Percentiles rank a stretch among this genome's conserved stretches.
These are phyloP conservation scores for Epithele typhae DNA, from an alignment of 768 basidiomycete species.

Conservation along the genomic window DNA sequence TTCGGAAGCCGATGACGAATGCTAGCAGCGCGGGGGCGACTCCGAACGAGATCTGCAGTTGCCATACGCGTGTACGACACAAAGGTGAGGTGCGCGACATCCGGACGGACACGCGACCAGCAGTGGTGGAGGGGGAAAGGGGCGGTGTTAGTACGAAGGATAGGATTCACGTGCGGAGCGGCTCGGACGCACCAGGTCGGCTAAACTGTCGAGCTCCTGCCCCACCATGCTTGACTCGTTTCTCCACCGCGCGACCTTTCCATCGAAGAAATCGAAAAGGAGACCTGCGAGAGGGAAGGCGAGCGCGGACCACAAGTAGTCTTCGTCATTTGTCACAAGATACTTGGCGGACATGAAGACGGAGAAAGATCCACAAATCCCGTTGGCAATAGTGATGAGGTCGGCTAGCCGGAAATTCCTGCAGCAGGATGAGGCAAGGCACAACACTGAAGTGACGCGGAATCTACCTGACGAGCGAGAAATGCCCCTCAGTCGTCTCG, in stretches of 20 bases:
- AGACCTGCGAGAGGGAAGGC: constrained; percentile 87
- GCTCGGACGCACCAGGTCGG: constrained; percentile 79
- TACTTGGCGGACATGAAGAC: constrained; percentile 92
- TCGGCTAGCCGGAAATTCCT: constrained; percentile 98
- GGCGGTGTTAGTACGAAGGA: background rate
- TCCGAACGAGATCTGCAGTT: constrained; percentile 86
- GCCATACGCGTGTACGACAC: background rate
- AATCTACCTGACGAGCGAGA: constrained; percentile 87
- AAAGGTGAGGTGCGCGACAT: background rate
- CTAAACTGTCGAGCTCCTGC: constrained; percentile 95
- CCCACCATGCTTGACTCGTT: constrained; percentile 94
- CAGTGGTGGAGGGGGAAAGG: background rate
- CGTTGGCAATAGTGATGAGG: constrained; percentile 98
- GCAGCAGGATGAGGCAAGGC: constrained; percentile 1
- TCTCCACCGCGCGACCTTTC: constrained; percentile 96
- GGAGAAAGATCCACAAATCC: constrained; percentile 94
- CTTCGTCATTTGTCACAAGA: constrained; percentile 72
- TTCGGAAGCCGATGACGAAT: constrained; percentile 87
- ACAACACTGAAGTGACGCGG: constrained; percentile 1
- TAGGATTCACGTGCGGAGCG: constrained; percentile 8
- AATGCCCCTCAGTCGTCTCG: constrained; percentile 88
- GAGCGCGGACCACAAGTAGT: constrained; percentile 84
- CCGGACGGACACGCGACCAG: constrained; percentile 1
- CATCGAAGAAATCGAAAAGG: constrained; percentile 97
- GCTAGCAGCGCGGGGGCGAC: constrained; percentile 94